Base-by-base conservation (phyloP, 2,329 filamentous ascomycete species). In the Colletotrichum sp. region DNA sequence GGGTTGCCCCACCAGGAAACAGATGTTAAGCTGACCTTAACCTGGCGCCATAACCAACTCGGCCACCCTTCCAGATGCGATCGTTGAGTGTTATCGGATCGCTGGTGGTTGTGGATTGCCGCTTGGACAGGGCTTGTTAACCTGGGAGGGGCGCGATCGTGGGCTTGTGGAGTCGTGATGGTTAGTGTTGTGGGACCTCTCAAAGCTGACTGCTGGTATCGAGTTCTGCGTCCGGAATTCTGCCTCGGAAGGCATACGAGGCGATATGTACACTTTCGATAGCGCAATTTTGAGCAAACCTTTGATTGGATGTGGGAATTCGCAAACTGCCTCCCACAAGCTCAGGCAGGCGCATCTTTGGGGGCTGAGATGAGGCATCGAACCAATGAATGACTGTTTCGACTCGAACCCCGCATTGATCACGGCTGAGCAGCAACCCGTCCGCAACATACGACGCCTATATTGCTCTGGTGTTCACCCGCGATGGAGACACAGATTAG, bases 41-140 rank as follows among this genome's bases (percentile, higher is more conserved):
- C 62, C 62, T 64, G 62, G 62, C 62, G 62, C 62, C 62, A 64
- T 64, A 64, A 64, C 62, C 62, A 64, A 64, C 62, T 64, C 62
- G 62, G 62, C 62, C 62, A 64, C 62, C 62, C 62, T 64, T 34
- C 62, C 62, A 44, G 5, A 8, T 32, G 15, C 62, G n/a, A 64
- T n/a, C 8, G 9, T 9, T 24, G 13, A 16, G 1, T 64, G 16
- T 3, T 7, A 6, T 39, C 13, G 13, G n/a, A 64, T 39, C 62
- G 62, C 62, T 44, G 34, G 16, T 64, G n/a, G 32, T 44, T 64
- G 34, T 39, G 32, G 62, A 2, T 16, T 36, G 2, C 1, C 15
- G 34, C 34, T 39, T 24, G 62, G 32, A 44, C 21, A 39, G 34
- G 21, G 62, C 62, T 39, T 39, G 3, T 39, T 64, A 64, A 64